These are phyloP conservation scores for Fusarium chlamydosporum DNA, from an alignment of 2,329 filamentous ascomycete species.

Conservation along the genomic window DNA sequence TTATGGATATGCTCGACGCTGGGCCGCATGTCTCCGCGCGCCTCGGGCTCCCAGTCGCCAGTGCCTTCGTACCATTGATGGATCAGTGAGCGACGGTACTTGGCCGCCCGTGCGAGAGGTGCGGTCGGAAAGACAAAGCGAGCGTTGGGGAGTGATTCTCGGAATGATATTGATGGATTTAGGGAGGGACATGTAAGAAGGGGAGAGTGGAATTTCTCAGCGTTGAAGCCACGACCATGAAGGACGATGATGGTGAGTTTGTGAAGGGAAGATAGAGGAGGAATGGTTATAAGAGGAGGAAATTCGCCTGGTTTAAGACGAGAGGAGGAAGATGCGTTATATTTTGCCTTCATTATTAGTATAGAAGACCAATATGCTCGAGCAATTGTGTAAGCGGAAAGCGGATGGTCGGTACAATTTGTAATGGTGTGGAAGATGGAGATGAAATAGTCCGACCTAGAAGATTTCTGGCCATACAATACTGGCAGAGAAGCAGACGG, in stretches of 20 bases:
- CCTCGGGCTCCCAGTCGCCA: conserved; percentile 54
- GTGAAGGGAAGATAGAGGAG: conserved; percentile 53
- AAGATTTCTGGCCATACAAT: neutral
- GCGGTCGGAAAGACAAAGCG: conserved; percentile 68
- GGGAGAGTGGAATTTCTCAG: conserved; percentile 57
- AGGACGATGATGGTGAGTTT: conserved; percentile 63
- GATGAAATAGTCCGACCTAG: neutral
- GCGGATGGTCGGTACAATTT: neutral
- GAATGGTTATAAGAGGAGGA: conserved; percentile 37
- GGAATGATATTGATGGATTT: conserved; percentile 45
- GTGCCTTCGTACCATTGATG: conserved; percentile 57
- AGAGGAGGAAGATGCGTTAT: neutral
- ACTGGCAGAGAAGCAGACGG: too few species aligned
- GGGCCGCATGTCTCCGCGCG: conserved; percentile 57
- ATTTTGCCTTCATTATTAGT: neutral
- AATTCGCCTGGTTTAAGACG: conserved; percentile 45
- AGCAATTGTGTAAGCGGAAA: neutral
- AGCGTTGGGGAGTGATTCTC: conserved; percentile 57
- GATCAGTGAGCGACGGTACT: conserved; percentile 53
- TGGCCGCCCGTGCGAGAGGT: conserved; percentile 52
- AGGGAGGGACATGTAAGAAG: conserved; percentile 53
- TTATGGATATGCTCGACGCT: conserved; percentile 58
- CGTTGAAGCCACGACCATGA: conserved; percentile 64
- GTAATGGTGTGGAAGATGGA: neutral
- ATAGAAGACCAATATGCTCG: too few species aligned